These are phyloP conservation scores for Lactarius pseudohatsudake DNA, from an alignment of 768 basidiomycete genomes.

Conservation along the genomic window DNA sequence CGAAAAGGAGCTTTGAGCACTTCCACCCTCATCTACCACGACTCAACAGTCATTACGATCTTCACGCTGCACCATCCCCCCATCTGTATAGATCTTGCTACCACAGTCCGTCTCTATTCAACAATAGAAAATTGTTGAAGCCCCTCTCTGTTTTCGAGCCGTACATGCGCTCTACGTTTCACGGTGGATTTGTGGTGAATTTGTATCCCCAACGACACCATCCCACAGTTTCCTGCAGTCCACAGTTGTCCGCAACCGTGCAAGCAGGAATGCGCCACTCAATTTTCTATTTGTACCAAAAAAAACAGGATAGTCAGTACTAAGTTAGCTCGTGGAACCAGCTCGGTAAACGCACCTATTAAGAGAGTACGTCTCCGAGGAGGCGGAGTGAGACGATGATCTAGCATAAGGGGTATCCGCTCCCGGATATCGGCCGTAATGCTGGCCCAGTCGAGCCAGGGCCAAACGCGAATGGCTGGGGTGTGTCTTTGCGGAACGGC, in stretches of 20 bases:
- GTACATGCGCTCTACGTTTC: neutral
- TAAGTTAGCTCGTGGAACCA: too few relatives aligned
- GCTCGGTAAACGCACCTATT: conserved; percentile 58
- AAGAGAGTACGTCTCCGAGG: conserved; percentile 93
- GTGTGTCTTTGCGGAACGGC: conserved; percentile 69
- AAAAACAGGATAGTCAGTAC: neutral
- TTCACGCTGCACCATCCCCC: neutral
- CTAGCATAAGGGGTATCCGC: conserved; percentile 88
- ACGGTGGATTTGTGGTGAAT: conserved; percentile 30
- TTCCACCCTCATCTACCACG: conserved; percentile 1
- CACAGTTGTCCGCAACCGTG: conserved; percentile 70
- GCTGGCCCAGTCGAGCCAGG: conserved; percentile 59
- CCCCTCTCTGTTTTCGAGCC: too few relatives aligned
- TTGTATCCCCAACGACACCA: conserved; percentile 49
- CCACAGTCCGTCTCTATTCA: conserved; percentile 2
- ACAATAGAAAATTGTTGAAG: conserved; percentile 16
- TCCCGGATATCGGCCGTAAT: conserved; percentile 77
- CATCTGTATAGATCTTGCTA: neutral
- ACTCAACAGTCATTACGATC: conserved; percentile 22
- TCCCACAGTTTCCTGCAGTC: conserved; percentile 79
- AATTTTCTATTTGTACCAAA: conserved; percentile 54
- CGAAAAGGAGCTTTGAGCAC: conserved; percentile 35
- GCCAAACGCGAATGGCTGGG: conserved; percentile 81
- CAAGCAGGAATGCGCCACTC: conserved; percentile 79
- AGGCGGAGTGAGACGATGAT: conserved; percentile 85